A percentile compares a stretch with the other conserved stretches of the same genome.
Evolutionary conservation across 2,329 filamentous ascomycete genomes (phyloP).

Genomic region (Neocatenulostroma microsporum): DNA sequence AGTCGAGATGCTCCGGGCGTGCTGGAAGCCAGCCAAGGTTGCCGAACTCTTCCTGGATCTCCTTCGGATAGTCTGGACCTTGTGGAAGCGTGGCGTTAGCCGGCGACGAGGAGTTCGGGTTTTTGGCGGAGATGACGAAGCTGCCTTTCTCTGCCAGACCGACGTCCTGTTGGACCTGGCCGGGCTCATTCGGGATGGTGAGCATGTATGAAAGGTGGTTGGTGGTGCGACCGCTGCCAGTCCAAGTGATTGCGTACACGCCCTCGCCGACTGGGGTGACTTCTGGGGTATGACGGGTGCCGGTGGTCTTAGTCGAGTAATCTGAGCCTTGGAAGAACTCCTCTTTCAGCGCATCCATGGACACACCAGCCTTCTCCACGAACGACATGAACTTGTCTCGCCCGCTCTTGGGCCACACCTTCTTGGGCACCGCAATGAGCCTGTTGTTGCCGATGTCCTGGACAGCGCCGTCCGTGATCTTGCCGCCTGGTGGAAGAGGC

Average conservation of each 20-base stretch:
- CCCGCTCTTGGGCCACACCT: constrained; percentile 63
- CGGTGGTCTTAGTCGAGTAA: constrained; percentile 69
- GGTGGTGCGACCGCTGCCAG: constrained; percentile 47
- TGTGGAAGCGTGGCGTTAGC: constrained; percentile 56
- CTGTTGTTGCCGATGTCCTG: constrained; percentile 56
- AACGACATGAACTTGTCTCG: constrained; percentile 71
- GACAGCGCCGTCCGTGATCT: constrained; percentile 52
- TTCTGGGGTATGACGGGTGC: constrained; percentile 59
- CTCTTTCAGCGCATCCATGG: constrained; percentile 62
- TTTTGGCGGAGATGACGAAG: constrained; percentile 73
- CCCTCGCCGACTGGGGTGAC: constrained; percentile 75
- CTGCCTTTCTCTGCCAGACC: constrained; percentile 64
- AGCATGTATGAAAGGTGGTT: constrained; percentile 74
- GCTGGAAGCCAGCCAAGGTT: constrained; percentile 67
- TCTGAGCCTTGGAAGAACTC: constrained; percentile 59
- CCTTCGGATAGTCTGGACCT: constrained; percentile 60
- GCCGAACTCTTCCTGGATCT: constrained; percentile 67
- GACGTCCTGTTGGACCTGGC: constrained; percentile 66
- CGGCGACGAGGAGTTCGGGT: constrained; percentile 63
- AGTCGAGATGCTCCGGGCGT: constrained; percentile 60
- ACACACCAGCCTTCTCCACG: constrained; percentile 64
- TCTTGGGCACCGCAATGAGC: constrained; percentile 74
- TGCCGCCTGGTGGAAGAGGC: constrained; percentile 62
- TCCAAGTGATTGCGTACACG: constrained; percentile 71
- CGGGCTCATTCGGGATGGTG: constrained; percentile 62